Base-by-base conservation (phyloP, 352 stramenopile genomes). In the Plasmopara viticola region DNA sequence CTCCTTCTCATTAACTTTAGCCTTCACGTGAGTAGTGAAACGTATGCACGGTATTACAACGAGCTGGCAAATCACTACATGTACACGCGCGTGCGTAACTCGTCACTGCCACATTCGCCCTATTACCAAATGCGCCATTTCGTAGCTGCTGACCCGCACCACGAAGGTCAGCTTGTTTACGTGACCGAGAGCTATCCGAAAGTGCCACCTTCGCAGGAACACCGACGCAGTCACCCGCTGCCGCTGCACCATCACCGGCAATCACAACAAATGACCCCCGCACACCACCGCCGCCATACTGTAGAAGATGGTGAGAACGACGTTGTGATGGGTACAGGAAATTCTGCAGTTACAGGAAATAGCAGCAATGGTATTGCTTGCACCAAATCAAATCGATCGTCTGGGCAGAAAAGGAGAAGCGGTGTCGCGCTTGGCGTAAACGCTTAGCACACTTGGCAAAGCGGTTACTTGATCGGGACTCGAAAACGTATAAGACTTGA, bases 1-100 rank as follows among this genome's bases (percentile, higher is more conserved):
- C 66, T 99, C 43, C 96, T 98, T 50, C 70, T 96, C 25, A 96
- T 99, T 59, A 98, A 99, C 73, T 99, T 99, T 56, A 97, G 83
- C 49, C 79, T 99, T 9, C 87, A 98, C 72, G 96, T 99, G 2
- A 79, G 70, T n/a, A 75, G 72, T 29, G 84, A 95, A 28, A 85
- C 78, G 41, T 98, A 94, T 73, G 67, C 74, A 35, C 84, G 79
- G n/a, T 98, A 97, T 71, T 95, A 95, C 69, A 86, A 88, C 59
- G 82, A 97, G 56, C 68, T 97, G 15, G 71, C 72, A 44, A 94
- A 87, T 48, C 82, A 94, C 62, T 90, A 90, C 61, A 78, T 86
- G 52, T 87, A 83, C 51, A 88, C 67, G 46, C 77, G 64, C 42
- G 62, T 78, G 33, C 68, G 64, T 45, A 81, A 51, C 50, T 60